Conservation (phyloP, 257 asterid genomes). For the Salvia rosmarinus region DNA sequence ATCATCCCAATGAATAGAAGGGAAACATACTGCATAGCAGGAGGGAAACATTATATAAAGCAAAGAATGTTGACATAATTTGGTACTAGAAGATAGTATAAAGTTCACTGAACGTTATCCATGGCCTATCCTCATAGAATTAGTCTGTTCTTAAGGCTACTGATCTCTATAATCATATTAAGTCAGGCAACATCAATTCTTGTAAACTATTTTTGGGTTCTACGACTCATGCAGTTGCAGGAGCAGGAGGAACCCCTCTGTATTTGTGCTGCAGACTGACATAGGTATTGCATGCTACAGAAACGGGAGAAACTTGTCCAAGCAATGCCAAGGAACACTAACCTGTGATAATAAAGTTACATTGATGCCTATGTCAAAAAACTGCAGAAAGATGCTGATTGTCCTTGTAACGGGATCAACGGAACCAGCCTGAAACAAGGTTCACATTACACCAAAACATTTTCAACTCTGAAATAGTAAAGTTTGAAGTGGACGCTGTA, state of each 20-base stretch:
- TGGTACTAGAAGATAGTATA: slow-evolving; percentile 18
- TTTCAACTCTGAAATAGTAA: slow-evolving; percentile 12
- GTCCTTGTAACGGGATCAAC: slow-evolving; percentile 94
- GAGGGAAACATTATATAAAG: slow-evolving; percentile 21
- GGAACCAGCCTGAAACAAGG: slow-evolving; percentile 78
- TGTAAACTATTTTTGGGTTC: neutral
- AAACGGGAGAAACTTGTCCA: slow-evolving; percentile 27
- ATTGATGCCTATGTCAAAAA: slow-evolving; percentile 90
- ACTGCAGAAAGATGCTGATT: slow-evolving; percentile 92
- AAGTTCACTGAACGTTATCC: neutral
- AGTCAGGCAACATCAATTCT: neutral
- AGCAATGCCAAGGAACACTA: slow-evolving; percentile 32
- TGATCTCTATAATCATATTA: slow-evolving; percentile 6
- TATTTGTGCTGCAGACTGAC: neutral
- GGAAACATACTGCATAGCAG: slow-evolving; percentile 76
- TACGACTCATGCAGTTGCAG: neutral
- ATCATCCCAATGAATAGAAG: slow-evolving; percentile 92
- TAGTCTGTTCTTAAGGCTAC: slow-evolving; percentile 8
- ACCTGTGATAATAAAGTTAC: slow-evolving; percentile 95
- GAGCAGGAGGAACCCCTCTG: neutral
- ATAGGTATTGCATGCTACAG: slow-evolving; percentile 23
- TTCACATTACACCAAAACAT: slow-evolving; percentile 30
- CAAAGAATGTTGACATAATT: neutral
- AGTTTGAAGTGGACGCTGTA: slow-evolving; percentile 27
- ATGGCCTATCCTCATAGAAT: slow-evolving; percentile 5